These are phyloP conservation scores for Thinopyrum obtusiflorum DNA, from an alignment of 202 grass and related monocot species.

Conservation along the genomic window DNA sequence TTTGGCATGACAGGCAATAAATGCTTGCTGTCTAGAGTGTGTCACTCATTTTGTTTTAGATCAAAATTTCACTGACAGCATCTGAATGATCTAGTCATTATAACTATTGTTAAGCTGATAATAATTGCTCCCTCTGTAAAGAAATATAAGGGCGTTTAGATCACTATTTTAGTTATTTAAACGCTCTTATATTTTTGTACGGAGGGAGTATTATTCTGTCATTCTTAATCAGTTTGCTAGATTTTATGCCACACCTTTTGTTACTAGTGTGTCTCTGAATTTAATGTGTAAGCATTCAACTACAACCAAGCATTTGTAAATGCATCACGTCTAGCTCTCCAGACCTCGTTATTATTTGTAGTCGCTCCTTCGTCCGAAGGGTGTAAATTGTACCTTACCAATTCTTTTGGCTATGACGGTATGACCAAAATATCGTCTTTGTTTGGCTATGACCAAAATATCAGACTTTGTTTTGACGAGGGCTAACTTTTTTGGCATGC, in stretches of 20 bases:
- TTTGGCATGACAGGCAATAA: not conserved
- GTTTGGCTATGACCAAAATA: not conserved
- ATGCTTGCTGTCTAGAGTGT: not conserved
- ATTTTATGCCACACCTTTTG: not conserved
- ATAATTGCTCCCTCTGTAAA: too few relatives aligned
- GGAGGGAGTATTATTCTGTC: too few relatives aligned
- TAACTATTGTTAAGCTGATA: not conserved
- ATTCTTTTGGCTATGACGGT: not conserved
- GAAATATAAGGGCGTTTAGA: too few relatives aligned
- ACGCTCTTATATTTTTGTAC: too few relatives aligned
- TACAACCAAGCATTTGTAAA: not conserved
- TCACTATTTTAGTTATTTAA: too few relatives aligned
- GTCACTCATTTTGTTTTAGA: not conserved
- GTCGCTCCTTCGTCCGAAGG: not conserved
- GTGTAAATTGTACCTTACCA: not conserved
- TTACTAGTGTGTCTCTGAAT: not conserved
- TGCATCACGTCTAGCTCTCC: not conserved
- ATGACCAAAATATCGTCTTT: not conserved
- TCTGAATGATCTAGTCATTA: not conserved
- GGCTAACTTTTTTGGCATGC: not conserved
- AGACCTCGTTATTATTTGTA: not conserved
- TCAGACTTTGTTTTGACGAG: not conserved
- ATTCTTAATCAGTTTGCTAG: not conserved
- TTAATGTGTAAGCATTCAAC: not conserved
- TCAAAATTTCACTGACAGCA: not conserved